phyloP scores from a whole-genome alignment of 257 asterid genomes.

The Nicotiana undulata region DNA sequence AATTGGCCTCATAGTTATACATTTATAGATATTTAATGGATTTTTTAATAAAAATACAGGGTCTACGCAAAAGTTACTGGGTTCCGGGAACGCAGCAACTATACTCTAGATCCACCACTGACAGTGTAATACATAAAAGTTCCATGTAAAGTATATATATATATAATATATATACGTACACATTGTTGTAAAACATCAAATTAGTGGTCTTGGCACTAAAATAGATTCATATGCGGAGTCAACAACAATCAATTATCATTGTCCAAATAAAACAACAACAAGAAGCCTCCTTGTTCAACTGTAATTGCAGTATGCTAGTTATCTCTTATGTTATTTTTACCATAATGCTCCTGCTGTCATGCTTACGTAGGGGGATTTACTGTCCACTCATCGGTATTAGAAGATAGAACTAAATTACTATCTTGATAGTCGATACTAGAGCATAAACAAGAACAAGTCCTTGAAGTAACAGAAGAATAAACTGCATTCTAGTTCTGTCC shows the following conservation, averaged over 20 bases:
- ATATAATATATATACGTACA: background rate
- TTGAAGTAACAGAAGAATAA: background rate
- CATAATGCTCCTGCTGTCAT: background rate
- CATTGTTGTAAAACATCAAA: background rate
- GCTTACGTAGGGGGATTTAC: background rate
- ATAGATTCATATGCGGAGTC: background rate
- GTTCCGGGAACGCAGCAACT: no score
- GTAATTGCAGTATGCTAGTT: background rate
- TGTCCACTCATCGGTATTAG: background rate
- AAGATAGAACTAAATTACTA: background rate
- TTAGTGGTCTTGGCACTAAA: background rate
- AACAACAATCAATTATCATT: background rate
- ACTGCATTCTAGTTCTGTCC: background rate
- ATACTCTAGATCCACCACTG: no score
- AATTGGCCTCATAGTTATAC: no score
- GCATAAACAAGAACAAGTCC: background rate
- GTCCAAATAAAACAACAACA: background rate
- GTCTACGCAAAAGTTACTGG: no score
- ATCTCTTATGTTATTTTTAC: background rate
- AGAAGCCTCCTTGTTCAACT: background rate
- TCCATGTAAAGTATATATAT: background rate
- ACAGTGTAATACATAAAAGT: background rate
- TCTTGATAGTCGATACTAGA: background rate
- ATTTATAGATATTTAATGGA: no score
- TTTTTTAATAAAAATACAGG: no score